These are phyloP conservation scores for Botrytis medusae DNA, from an alignment of 2,329 filamentous ascomycete species.

Conservation along the genomic window DNA sequence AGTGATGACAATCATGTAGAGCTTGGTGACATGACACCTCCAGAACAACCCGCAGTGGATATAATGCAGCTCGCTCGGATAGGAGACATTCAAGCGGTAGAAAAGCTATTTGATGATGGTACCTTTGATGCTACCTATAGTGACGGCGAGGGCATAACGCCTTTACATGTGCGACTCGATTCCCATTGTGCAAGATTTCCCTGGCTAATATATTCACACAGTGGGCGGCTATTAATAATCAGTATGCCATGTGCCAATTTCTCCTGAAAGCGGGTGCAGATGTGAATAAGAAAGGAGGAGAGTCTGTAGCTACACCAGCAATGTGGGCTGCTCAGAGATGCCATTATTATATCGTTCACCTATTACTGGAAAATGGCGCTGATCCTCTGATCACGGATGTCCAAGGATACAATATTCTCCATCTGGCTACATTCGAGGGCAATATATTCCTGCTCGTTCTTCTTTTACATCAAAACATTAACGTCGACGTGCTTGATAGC, in stretches of 20 bases:
- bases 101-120: slow-evolving; percentile 82
- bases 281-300: slow-evolving; percentile 92
- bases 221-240: slow-evolving; percentile 99
- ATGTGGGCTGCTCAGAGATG: slow-evolving; percentile 97
- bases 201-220: slow-evolving; percentile 44
- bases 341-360: slow-evolving; percentile 93
- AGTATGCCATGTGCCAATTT: slow-evolving; percentile 95
- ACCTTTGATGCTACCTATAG: slow-evolving; percentile 79
- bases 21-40: slow-evolving; percentile 37
- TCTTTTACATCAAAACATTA: slow-evolving; percentile 90
- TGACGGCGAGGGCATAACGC: slow-evolving; percentile 92
- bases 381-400: slow-evolving; percentile 90
- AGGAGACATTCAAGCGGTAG: slow-evolving; percentile 82
- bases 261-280: slow-evolving; percentile 76
- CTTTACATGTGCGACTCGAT: slow-evolving; percentile 72
- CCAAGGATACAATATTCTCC: slow-evolving; percentile 96
- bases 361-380: slow-evolving; percentile 86
- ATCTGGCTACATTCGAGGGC: slow-evolving; percentile 95
- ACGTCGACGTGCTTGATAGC: slow-evolving; percentile 84
- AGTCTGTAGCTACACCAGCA: slow-evolving; percentile 88
- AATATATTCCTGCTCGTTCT: slow-evolving; percentile 88
- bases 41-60: slow-evolving; percentile 49
- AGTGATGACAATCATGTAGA: slow-evolving; percentile 45
- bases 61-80: slow-evolving; percentile 93
- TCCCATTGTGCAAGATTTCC: not conserved